Percentiles rank a stretch among this genome's conserved stretches.
These are phyloP conservation scores for Paecilomyces sp. DNA, from an alignment of 2,329 filamentous ascomycete genomes.

Conservation along the genomic window DNA sequence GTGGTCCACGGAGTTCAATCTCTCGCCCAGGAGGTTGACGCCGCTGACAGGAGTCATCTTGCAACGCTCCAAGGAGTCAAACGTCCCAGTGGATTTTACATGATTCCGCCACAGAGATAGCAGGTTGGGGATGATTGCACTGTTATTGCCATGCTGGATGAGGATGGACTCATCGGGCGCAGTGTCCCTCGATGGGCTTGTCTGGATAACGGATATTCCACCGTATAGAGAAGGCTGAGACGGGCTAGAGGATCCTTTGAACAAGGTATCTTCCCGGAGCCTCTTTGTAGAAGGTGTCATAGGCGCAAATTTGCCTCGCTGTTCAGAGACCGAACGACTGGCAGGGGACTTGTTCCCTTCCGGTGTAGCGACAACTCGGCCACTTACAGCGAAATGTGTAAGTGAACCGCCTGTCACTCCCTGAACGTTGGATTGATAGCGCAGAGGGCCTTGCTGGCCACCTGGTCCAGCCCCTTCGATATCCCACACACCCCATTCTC, in stretches of 20 bases:
- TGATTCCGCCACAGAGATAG: conserved; percentile 38
- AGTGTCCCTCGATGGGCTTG: conserved; percentile 25
- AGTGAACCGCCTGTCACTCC: conserved; percentile 34
- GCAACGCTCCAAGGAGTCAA: conserved; percentile 32
- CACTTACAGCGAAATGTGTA: conserved; percentile 35
- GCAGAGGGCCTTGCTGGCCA: conserved; percentile 29
- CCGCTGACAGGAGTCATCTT: conserved; percentile 32
- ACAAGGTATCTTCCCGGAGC: conserved; percentile 36
- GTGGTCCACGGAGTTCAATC: conserved; percentile 30
- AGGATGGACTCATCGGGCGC: conserved; percentile 38
- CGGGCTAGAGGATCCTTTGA: conserved; percentile 28
- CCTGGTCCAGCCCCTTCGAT: conserved; percentile 39
- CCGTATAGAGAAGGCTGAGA: conserved; percentile 29
- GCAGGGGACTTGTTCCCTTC: conserved; percentile 14
- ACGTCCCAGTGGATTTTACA: conserved; percentile 28
- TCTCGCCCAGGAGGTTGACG: conserved; percentile 34
- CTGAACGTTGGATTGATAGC: conserved; percentile 29
- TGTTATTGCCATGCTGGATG: conserved; percentile 35
- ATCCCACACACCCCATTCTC: conserved; percentile 46
- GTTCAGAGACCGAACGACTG: conserved; percentile 18
- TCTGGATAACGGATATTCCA: conserved; percentile 34
- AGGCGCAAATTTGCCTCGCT: conserved; percentile 33
- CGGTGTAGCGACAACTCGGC: conserved; percentile 26
- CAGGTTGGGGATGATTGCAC: conserved; percentile 36
- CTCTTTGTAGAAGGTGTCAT: conserved; percentile 44